phyloP scores from a whole-genome alignment of 495 filamentous ascomycete genomes.

The Endocarpon pusillum region DNA sequence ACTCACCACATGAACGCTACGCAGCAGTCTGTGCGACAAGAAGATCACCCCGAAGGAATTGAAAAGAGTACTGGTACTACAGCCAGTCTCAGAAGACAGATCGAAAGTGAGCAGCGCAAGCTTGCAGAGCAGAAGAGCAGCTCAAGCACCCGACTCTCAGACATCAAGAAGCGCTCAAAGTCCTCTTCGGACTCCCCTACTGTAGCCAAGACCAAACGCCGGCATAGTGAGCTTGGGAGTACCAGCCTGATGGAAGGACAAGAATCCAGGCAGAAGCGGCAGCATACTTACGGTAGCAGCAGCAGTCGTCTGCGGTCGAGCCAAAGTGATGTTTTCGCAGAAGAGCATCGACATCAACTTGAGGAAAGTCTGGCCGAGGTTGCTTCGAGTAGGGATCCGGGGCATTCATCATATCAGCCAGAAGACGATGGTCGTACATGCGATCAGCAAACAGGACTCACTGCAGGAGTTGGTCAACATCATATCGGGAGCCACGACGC shows the following conservation, averaged over 20 bases:
- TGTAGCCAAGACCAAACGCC: not conserved
- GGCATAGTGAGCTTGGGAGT: not conserved
- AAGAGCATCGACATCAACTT: not conserved
- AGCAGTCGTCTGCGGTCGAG: not conserved
- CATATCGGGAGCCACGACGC: too few species aligned
- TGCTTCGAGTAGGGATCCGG: not conserved
- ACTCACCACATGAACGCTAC: not conserved
- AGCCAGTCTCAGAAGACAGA: not conserved
- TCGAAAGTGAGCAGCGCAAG: not conserved
- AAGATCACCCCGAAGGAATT: not conserved
- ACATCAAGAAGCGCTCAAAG: not conserved
- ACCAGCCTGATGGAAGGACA: not conserved
- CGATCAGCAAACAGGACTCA: too few species aligned
- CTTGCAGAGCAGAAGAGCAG: not conserved
- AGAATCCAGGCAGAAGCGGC: not conserved
- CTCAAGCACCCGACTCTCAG: not conserved
- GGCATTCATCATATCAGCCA: too few species aligned
- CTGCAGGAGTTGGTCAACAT: too few species aligned
- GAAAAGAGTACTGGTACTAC: not conserved
- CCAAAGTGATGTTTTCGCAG: not conserved
- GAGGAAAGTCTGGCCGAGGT: not conserved
- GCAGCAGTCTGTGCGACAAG: not conserved
- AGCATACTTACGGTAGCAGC: not conserved
- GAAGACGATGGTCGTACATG: too few species aligned
- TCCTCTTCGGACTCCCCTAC: not conserved